Base-by-base conservation (phyloP, 2,329 filamentous ascomycete species). In the Cladosporium sp. region DNA sequence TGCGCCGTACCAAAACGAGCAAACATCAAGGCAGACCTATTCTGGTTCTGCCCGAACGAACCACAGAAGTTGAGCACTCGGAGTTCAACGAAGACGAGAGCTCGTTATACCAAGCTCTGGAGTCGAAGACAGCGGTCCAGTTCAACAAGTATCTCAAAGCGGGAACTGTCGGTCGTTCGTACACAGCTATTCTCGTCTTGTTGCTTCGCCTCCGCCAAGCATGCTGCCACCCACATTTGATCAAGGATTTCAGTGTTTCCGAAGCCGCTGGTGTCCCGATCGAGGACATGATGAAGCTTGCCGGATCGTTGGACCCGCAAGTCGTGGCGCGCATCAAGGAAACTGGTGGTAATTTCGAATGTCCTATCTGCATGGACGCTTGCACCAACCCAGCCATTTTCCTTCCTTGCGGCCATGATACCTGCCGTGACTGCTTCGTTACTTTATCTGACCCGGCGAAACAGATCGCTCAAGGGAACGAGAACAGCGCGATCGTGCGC, bases 1-100 rank as follows among this genome's bases (percentile, higher is more conserved):
- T 96, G 43, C 85, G 90, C 22, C 85, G 91, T 17, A 91, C 85
- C 50, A 96, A 96, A 69, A 77, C 80, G 29, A 89, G 89, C 0
- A 72, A 80, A 56, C 84, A 95, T 49, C 85, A 96, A 63, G 90
- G 89, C 7, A 79, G 88, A 58, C 88, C 87, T 0, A 88, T 92
- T 50, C 73, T 91, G 40, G 55, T 64, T 3, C 73, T 92, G 7
- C 86, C 86, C 0, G 74, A 79, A 7, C 86, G 89, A 62, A 77
- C 76, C 2, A 82, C 82, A 11, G 74, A 80, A 47, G 70, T 80
- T 19, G 74, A 81, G 2, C 75, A 86, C 58, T 83, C 85, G 1
- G 73, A 80, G 9, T 89, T 92, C 64, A 79, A 75, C 43, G 73
- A 82, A 1, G 84, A 86, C 36, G 85, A 92, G 64, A 65, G 72